phyloP scores from a whole-genome alignment of 2,329 filamentous ascomycete genomes.

The Hypoxylon sp. region DNA sequence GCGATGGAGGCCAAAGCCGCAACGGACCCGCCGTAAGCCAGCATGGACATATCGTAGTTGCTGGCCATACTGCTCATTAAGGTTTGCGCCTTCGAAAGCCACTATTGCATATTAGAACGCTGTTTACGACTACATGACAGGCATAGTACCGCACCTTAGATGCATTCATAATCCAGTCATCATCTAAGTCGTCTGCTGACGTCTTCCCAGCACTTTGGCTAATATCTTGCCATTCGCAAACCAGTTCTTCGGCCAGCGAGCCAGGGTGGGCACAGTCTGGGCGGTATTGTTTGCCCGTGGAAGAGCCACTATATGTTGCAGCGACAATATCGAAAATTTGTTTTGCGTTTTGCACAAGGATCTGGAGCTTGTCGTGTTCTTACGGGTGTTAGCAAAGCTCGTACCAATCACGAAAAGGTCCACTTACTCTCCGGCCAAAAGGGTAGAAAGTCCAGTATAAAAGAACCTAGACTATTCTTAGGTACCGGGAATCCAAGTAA shows the following conservation, averaged over 20 bases:
- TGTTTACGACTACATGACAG: neutral
- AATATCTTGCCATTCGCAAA: conserved; percentile 76
- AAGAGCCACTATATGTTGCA: conserved; percentile 74
- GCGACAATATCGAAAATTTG: conserved; percentile 85
- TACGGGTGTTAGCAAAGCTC: conserved; percentile 15
- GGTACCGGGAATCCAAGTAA: conserved; percentile 90
- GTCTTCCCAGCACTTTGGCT: conserved; percentile 42
- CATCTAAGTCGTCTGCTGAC: conserved; percentile 19
- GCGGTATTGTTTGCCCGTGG: conserved; percentile 53
- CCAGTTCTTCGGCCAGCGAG: conserved; percentile 69
- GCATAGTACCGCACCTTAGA: conserved; percentile 56
- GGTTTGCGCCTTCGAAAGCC: conserved; percentile 80
- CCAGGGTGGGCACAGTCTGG: conserved; percentile 57
- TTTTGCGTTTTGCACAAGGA: conserved; percentile 82
- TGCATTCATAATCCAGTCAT: conserved; percentile 62
- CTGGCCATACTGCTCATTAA: conserved; percentile 91
- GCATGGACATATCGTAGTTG: conserved; percentile 83
- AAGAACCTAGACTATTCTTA: conserved; percentile 89
- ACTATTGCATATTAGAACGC: conserved; percentile 59
- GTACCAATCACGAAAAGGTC: conserved; percentile 35
- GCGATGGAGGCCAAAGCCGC: conserved; percentile 57
- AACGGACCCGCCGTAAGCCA: conserved; percentile 62
- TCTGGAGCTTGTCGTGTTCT: conserved; percentile 65
- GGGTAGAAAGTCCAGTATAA: conserved; percentile 83
- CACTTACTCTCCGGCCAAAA: conserved; percentile 79